Evolutionary conservation across 2,329 filamentous ascomycete species (phyloP), one percentile per base, ranked within the genome.

Genomic region (Ophiostoma pallidulum): DNA sequence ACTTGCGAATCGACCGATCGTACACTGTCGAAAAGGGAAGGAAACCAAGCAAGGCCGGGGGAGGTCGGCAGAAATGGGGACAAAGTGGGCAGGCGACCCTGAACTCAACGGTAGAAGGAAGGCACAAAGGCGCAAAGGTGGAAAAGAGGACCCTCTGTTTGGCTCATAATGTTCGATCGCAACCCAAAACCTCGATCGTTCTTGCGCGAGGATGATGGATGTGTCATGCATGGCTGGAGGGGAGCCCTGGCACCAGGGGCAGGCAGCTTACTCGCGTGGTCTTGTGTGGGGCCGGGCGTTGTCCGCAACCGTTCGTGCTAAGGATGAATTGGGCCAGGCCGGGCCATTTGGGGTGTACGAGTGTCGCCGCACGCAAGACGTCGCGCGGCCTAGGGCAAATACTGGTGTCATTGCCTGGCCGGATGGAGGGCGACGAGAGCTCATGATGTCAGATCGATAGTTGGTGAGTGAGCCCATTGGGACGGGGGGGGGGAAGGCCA

Each of bases 111-210:
- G 43, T 13, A 31, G n/a, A 41, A 32, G 26, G 19, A 41, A n/a
- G 16, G 32, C n/a, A n/a, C n/a, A n/a, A n/a, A n/a, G n/a, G n/a
- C n/a, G n/a, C n/a, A n/a, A 20, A 29, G 24, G 26, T 33, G n/a
- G 33, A 19, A 38, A 39, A 40, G 14, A 43, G 12, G 18, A 26
- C 28, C 45, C 32, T n/a, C 37, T 22, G 39, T 32, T 39, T 24
- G 28, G 29, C 19, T 8, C 16, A 22, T 14, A 14, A 37, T 39
- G 13, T 40, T 43, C 48, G 48, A 50, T 50, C 48, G 14, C 31
- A 16, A 39, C 28, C 33, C 48, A 47, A 50, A 50, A 20, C 24
- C 13, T 37, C 48, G 48, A 50, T 50, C 48, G 39, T 42, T 31
- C 32, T 6, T 3, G 14, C 26, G 28, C 10, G 4, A 6, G 16